Evolutionary conservation across 2,329 filamentous ascomycete species (phyloP).

Genomic region (Hirsutella rhossiliensis): DNA sequence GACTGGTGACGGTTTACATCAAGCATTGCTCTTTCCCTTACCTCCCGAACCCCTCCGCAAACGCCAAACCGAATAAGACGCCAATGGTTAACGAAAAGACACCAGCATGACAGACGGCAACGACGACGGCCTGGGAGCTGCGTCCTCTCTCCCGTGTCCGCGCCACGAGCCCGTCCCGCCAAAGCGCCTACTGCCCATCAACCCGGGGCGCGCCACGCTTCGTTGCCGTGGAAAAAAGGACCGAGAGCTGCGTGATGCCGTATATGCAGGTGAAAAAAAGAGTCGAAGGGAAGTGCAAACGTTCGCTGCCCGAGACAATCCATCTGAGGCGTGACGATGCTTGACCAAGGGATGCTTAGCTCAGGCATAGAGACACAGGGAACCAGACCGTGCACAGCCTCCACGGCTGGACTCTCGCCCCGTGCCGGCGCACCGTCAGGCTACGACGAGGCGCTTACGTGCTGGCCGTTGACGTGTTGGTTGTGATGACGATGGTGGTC

Average conservation of each 20-base stretch:
- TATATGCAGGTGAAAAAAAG: neutral
- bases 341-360: neutral
- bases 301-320: neutral
- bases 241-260: neutral
- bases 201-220: neutral
- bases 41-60: constrained; percentile 11
- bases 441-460: constrained; percentile 8
- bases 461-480: constrained; percentile 12
- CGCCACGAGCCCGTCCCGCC: neutral
- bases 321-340: neutral
- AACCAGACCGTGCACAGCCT: neutral
- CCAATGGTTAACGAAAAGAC: constrained; percentile 9
- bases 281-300: neutral
- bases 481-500: constrained; percentile 35
- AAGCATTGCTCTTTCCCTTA: constrained; percentile 16
- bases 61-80: constrained; percentile 18
- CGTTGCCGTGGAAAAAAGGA: neutral
- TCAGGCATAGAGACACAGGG: too few relatives aligned
- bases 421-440: neutral
- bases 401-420: neutral
- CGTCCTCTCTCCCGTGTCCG: neutral
- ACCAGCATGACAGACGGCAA: neutral
- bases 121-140: neutral
- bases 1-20: constrained; percentile 14
- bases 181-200: neutral